Base-by-base conservation (phyloP, 345 rosid genomes). In the Brassica carinata region DNA sequence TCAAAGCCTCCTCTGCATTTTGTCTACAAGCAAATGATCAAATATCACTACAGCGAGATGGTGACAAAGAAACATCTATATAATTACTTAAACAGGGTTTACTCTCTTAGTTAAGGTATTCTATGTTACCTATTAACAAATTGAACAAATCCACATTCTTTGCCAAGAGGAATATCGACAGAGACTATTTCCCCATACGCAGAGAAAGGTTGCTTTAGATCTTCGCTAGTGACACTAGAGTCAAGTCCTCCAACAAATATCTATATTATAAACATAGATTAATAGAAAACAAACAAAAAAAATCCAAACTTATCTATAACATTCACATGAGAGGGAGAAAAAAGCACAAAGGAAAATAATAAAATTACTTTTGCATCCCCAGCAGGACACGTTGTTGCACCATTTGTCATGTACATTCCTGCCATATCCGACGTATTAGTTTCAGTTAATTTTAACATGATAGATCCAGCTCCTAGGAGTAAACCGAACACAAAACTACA, bases 191-290 rank as follows among this genome's bases (percentile, higher is more conserved):
- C 98, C 66, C 99, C 98, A 78, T 84, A 88, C n/a, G 85, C 88
- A 57, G 89, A 77, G 76, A 96, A 96, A 72, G 93, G 90, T 72
- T 92, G 96, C 77, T 88, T 87, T 36, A 96, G 90, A 80, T 93
- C 97, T 83, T 92, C 98, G 73, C 90, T 97, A 64, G 86, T 89
- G 74, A 93, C 97, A 79, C 83, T 85, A 55, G 94, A 89, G 87
- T 92, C 98, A 80, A 96, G 97, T 69, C 97, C 97, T 75, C 98
- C 99, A 75, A 96, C 98, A 87, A 96, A 96, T 84, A 96, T 92
- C 99, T 96, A 86, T 69, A 66, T 63, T 81, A 70, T 36, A 69
- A 53, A 78, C 64, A 82, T 38, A 43, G 72, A 76, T 85, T 29
- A 81, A 79, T 18, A 19, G 55, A 2, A 17, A 26, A 38, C 10